Conservation (phyloP, 805 yeast genomes). For the Clavispora fructus region DNA sequence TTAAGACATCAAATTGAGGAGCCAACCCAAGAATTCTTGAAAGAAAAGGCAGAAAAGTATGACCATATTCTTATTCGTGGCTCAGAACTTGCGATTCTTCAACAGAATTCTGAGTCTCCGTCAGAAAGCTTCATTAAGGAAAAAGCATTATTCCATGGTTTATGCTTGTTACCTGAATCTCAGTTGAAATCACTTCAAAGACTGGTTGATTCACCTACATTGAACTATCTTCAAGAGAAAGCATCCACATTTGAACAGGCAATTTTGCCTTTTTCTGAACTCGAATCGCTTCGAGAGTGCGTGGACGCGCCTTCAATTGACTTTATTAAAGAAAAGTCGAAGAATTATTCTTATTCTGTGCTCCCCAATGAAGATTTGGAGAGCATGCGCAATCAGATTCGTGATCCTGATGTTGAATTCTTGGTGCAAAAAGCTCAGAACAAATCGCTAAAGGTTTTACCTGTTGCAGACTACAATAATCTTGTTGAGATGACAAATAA, state of each 20-base stretch:
- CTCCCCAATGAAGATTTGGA: constrained; percentile 15
- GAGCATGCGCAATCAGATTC: not conserved
- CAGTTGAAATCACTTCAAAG: not conserved
- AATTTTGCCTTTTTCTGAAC: not conserved
- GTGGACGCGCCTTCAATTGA: not conserved
- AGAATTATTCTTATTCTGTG: constrained; percentile 3
- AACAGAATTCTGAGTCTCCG: not conserved
- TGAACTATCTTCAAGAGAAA: not conserved
- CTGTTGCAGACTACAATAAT: not conserved
- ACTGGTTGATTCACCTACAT: not conserved
- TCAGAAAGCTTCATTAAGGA: constrained; percentile 1
- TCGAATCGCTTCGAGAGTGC: not conserved
- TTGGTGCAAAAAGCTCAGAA: constrained; percentile 3
- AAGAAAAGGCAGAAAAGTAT: not conserved
- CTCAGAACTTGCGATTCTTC: not conserved
- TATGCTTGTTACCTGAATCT: constrained; percentile 3
- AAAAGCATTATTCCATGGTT: constrained; percentile 4
- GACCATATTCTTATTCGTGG: not conserved
- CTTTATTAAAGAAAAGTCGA: not conserved
- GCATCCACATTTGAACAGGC: not conserved
- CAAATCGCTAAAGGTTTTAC: constrained; percentile 4
- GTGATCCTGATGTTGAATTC: not conserved
- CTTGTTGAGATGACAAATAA: not conserved
- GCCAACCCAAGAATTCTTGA: constrained; percentile 18
- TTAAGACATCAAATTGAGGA: not conserved